phyloP scores from a whole-genome alignment of 495 filamentous ascomycete species.

The Penicillium nucicola region DNA sequence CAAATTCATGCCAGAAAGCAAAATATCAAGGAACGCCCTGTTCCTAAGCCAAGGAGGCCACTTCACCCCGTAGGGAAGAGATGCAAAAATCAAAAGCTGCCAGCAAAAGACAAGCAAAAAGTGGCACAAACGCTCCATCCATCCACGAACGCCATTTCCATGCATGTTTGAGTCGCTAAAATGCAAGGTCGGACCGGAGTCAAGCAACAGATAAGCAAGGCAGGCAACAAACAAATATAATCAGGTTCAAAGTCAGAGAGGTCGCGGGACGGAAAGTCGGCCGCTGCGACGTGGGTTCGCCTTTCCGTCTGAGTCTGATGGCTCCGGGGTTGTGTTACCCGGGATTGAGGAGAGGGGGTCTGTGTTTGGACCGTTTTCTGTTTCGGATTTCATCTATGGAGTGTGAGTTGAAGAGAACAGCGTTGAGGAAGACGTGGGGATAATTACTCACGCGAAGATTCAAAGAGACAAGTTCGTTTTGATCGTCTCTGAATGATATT shows the following conservation, averaged over 20 bases:
- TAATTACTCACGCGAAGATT: conserved; percentile 33
- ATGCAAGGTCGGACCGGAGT: conserved; percentile 1
- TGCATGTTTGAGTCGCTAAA: conserved; percentile 24
- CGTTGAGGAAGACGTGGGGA: too few relatives aligned
- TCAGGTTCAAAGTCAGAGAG: not conserved
- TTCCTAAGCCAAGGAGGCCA: conserved; percentile 3
- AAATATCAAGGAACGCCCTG: conserved; percentile 20
- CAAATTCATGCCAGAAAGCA: not conserved
- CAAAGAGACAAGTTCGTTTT: conserved; percentile 44
- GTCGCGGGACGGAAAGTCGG: conserved; percentile 18
- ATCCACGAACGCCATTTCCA: conserved; percentile 21
- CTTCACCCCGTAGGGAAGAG: conserved; percentile 1
- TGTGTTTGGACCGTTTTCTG: conserved; percentile 5
- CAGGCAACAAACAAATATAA: conserved; percentile 1
- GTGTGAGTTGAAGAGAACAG: not conserved
- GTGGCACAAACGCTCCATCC: conserved; percentile 10
- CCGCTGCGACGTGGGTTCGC: conserved; percentile 20
- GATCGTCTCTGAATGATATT: conserved; percentile 43
- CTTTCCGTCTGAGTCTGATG: conserved; percentile 1
- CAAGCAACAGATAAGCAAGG: not conserved
- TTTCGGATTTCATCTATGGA: conserved; percentile 16
- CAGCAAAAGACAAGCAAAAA: conserved; percentile 3
- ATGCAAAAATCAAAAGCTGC: conserved; percentile 13
- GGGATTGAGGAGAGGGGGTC: not conserved
- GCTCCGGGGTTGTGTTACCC: conserved; percentile 3